Base-by-base conservation (phyloP, 768 basidiomycete species). In the Trametes gibbosa region DNA sequence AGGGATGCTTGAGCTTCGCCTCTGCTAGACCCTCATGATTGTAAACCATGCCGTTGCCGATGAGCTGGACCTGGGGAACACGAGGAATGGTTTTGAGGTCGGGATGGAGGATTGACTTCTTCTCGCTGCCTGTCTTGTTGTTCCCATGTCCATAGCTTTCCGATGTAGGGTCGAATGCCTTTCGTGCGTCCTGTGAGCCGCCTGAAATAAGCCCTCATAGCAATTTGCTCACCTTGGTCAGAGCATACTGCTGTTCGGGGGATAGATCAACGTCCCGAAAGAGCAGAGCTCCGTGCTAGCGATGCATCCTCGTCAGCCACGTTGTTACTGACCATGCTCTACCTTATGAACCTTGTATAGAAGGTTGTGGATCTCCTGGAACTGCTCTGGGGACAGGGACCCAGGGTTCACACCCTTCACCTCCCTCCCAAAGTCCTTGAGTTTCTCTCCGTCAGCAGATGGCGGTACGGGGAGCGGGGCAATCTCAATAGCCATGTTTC, bases 31-130 rank as follows among this genome's bases (percentile, higher is more conserved):
- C 92, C 70, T 92, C 89, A 76, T 93, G 87, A 69, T 89, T 74
- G 66, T 85, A 85, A 12, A 93, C 86, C 0, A 75, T 82, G 7
- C 94, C 93, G 67, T 95, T 94, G 8, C 93, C 93, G 68, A 95
- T 95, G 53, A 95, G 84, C 70, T 96, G 94, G 1, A 96, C 94
- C 68, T 95, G 90, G 1, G 91, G 90, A 1, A 89, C 85, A 23
- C 87, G 81, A 0, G 94, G 92, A 61, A 96, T 92, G 39, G 90
- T 94, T 78, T 93, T 95, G 66, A 95, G 82, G 70, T 94, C 90
- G 0, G 92, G 90, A 68, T 93, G 91, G 14, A 94, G 83, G 66
- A 95, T 88, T 3, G 92, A 93, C 67, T 87, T 87, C 66, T 79
- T 81, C 21, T 85, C 84, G 43, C 76, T 74, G 54, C 85, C 82